Evolutionary conservation across 805 yeast genomes (phyloP).

Genomic region (Zygoascus flipseniorum): DNA sequence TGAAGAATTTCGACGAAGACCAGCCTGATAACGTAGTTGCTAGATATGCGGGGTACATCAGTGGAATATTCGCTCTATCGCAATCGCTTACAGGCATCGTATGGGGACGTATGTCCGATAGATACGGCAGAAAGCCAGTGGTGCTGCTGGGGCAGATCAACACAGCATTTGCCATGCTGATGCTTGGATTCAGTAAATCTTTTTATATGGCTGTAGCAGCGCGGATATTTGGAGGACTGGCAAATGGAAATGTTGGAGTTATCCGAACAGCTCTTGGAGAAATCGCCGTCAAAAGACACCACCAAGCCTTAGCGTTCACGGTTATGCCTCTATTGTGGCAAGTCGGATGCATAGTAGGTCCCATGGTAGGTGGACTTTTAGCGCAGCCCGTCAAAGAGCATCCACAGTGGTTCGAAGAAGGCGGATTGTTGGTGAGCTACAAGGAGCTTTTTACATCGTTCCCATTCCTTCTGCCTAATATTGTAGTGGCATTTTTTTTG

Average conservation of each 20-base stretch:
- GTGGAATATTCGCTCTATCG: conserved; percentile 53
- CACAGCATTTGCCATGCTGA: conserved; percentile 38
- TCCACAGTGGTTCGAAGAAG: conserved; percentile 21
- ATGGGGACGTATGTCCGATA: conserved; percentile 53
- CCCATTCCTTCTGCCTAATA: conserved; percentile 48
- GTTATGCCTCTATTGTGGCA: conserved; percentile 56
- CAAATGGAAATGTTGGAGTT: conserved; percentile 62
- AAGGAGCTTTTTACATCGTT: conserved; percentile 23
- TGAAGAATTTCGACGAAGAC: conserved; percentile 45
- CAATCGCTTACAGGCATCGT: conserved; percentile 50
- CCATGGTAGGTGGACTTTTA: conserved; percentile 47
- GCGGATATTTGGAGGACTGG: conserved; percentile 44
- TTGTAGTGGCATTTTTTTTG: conserved; percentile 36
- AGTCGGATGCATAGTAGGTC: conserved; percentile 53
- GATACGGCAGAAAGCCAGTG: conserved; percentile 48
- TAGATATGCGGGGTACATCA: conserved; percentile 52
- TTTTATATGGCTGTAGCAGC: conserved; percentile 46
- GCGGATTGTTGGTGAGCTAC: conserved; percentile 2
- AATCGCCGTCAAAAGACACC: conserved; percentile 44
- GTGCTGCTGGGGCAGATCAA: conserved; percentile 46
- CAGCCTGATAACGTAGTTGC: conserved; percentile 43
- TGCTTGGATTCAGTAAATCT: conserved; percentile 47
- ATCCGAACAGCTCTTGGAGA: conserved; percentile 56
- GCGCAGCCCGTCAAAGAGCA: conserved; percentile 36
- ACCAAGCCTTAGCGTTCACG: conserved; percentile 56